Evolutionary conservation across 805 yeast species (phyloP).

Genomic region (Geotrichum ghanense): DNA sequence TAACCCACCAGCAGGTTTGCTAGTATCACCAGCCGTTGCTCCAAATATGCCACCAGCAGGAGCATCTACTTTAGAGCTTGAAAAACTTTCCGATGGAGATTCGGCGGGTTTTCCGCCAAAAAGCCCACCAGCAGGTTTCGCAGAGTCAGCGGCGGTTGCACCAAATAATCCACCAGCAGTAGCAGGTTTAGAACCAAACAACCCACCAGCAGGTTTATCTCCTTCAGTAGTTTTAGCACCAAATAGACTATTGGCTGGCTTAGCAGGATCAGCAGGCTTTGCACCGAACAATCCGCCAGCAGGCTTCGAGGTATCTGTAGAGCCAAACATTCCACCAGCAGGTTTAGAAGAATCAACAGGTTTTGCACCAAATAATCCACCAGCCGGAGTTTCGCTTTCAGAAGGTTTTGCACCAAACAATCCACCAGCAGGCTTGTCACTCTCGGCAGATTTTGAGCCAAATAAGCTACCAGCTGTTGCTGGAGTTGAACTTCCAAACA

Average conservation of each 20-base stretch:
- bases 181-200: constrained; percentile 7
- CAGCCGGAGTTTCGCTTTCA: background rate
- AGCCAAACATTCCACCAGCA: constrained; percentile 9
- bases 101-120: constrained; percentile 3
- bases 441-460: constrained; percentile 7
- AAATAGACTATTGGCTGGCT: constrained; percentile 7
- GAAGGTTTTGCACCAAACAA: constrained; percentile 12
- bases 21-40: constrained; percentile 3
- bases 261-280: background rate
- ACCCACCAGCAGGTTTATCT: constrained; percentile 11
- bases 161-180: constrained; percentile 6
- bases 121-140: constrained; percentile 5
- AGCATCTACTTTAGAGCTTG: constrained; percentile 7
- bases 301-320: constrained; percentile 9
- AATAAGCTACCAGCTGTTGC: constrained; percentile 26
- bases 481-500: constrained; percentile 64
- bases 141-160: constrained; percentile 2
- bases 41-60: constrained; percentile 6
- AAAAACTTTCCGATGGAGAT: background rate
- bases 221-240: constrained; percentile 13
- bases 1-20: constrained; percentile 10
- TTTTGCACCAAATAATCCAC: background rate
- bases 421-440: constrained; percentile 7
- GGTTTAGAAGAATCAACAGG: constrained; percentile 6
- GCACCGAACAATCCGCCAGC: constrained; percentile 1